Evolutionary conservation across 1,284 basidiomycete genomes (phyloP), one percentile per base, ranked within the genome.

Genomic region (Microbotryum saponariae): DNA sequence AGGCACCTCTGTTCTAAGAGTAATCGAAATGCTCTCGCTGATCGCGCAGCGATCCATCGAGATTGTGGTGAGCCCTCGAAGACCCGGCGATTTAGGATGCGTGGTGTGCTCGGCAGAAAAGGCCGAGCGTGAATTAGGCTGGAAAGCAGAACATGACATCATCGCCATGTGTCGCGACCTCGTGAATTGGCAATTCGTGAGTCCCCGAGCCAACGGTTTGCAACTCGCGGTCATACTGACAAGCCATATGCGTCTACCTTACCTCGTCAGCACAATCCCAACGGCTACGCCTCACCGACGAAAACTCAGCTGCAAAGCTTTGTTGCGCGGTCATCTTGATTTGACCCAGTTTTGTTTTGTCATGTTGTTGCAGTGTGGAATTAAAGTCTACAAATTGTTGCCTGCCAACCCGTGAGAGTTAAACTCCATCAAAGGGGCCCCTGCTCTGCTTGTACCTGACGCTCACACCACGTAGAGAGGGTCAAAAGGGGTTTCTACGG

Each of bases 401-500:
- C 37, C 4, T 42, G 14, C 37, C 37, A 18, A 31, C 31, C 31
- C 16, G 14, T 9, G 37, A 42, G 27, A 5, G 1, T 27, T 27
- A 18, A 42, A 42, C 14, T 4, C 14, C 37, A 42, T 16, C 14
- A 42, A 6, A 18, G 37, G 5, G 37, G 37, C 12, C 9, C 16
- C 37, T 42, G 37, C 12, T 42, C 37, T 42, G 37, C 12, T 42
- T 42, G 37, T 42, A 42, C 18, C 37, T 42, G 2, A 42, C 16
- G 12, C 12, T 42, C 37, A 42, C 4, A 3, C 37, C 37, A 18
- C 12, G 37, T 42, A 42, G 12, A 42, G 37, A 42, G 37, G 37
- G 37, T 42, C 82, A 76, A 94, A 94, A 0, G 89, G 89, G 84
- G 88, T 86, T 25, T 79, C 81, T 12, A 77, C 69, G 1, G 89